phyloP scores from a whole-genome alignment of 1,139 yeast genomes.

The Candida smagusa region DNA sequence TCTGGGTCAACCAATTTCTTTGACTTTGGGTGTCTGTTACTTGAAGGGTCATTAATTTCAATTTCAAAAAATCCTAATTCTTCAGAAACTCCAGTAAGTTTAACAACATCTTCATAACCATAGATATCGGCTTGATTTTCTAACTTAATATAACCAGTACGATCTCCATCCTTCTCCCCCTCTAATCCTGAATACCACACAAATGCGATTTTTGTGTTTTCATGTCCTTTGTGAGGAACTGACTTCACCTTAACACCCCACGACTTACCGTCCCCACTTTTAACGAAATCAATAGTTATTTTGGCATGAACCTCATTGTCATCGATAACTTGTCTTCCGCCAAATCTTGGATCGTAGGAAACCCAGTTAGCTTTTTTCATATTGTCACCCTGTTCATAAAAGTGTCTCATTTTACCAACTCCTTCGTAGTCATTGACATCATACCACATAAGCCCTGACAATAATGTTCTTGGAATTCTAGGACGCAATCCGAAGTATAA shows the following conservation, averaged over 20 bases:
- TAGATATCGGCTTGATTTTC: constrained; percentile 22
- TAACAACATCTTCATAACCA: constrained; percentile 36
- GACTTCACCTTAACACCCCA: constrained; percentile 79
- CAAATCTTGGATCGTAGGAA: constrained; percentile 78
- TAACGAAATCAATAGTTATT: constrained; percentile 71
- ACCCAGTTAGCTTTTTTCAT: constrained; percentile 83
- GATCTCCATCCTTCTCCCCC: constrained; percentile 36
- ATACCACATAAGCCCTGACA: constrained; percentile 90
- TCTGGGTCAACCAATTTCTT: constrained; percentile 29
- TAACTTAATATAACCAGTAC: constrained; percentile 32
- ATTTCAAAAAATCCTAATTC: constrained; percentile 56
- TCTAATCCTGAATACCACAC: constrained; percentile 79
- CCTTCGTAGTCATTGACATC: constrained; percentile 60
- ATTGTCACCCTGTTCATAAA: constrained; percentile 72
- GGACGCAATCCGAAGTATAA: constrained; percentile 86
- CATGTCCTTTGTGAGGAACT: constrained; percentile 50
- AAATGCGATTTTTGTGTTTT: constrained; percentile 54
- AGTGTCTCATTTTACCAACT: constrained; percentile 65
- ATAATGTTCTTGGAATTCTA: constrained; percentile 67
- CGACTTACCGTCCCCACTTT: constrained; percentile 63
- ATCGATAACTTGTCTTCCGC: constrained; percentile 75
- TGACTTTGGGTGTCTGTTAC: constrained; percentile 41
- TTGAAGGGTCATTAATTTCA: constrained; percentile 42
- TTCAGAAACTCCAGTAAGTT: constrained; percentile 51
- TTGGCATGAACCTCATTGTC: constrained; percentile 65